Conservation (phyloP, 805 yeast genomes). For the Kuraishia cidri region DNA sequence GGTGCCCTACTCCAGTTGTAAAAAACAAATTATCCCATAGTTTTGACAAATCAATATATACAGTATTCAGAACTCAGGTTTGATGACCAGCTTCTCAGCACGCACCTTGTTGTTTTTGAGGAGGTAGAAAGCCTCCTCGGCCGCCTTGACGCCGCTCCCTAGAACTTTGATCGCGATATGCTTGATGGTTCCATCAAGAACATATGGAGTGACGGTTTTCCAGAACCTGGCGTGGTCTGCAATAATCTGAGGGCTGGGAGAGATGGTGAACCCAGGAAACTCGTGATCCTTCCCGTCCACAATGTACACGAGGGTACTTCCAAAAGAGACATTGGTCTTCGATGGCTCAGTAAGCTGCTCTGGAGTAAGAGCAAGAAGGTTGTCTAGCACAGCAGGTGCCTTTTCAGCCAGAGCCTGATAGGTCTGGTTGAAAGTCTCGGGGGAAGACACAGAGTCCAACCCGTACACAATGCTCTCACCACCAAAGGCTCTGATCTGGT, state of each 20-base stretch:
- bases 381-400: conserved; percentile 22
- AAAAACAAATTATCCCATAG: background rate
- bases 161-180: conserved; percentile 15
- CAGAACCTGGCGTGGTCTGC: conserved; percentile 13
- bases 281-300: background rate
- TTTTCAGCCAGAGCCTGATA: conserved; percentile 25
- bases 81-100: conserved; percentile 35
- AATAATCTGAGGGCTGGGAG: conserved; percentile 11
- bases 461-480: conserved; percentile 20
- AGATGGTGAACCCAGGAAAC: background rate
- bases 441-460: conserved; percentile 20
- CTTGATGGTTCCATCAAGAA: conserved; percentile 16
- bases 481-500: conserved; percentile 17
- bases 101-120: conserved; percentile 28
- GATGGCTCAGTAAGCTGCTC: conserved; percentile 7
- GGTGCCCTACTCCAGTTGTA: too few species aligned
- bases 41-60: background rate
- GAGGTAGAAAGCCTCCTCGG: conserved; percentile 26
- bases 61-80: conserved; percentile 5
- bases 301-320: background rate
- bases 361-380: conserved; percentile 13
- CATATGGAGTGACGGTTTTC: conserved; percentile 6
- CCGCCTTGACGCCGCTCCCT: conserved; percentile 12
- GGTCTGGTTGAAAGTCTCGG: conserved; percentile 11
- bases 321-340: background rate